Percentiles rank a stretch among this genome's conserved stretches.
These are phyloP conservation scores for Fusarium concolor DNA, from an alignment of 2,329 filamentous ascomycete species.

Conservation along the genomic window DNA sequence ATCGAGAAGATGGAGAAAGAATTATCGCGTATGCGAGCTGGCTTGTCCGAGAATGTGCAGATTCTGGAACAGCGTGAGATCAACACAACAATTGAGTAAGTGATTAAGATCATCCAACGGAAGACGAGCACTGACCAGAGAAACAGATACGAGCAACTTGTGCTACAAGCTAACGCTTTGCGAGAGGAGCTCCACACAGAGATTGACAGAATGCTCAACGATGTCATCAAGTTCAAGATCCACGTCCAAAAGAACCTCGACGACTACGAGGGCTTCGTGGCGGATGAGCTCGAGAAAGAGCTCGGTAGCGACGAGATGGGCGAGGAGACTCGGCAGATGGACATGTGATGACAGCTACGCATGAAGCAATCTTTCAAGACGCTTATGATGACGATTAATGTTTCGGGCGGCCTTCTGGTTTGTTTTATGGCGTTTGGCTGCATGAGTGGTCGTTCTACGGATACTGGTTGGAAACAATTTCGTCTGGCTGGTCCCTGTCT, in stretches of 20 bases:
- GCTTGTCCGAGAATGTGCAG: constrained; percentile 86
- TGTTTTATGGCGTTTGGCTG: constrained; percentile 39
- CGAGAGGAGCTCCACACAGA: constrained; percentile 98
- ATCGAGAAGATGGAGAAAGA: constrained; percentile 99
- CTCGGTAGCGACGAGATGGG: constrained; percentile 71
- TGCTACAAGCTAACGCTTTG: constrained; percentile 82
- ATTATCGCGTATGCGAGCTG: constrained; percentile 89
- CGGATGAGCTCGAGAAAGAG: constrained; percentile 91
- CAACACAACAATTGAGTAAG: constrained; percentile 94
- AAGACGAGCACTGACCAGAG: constrained; percentile 18
- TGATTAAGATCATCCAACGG: constrained; percentile 36
- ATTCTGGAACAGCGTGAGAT: constrained; percentile 95
- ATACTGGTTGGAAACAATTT: constrained; percentile 24
- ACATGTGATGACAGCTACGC: constrained; percentile 46
- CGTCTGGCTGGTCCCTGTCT: constrained; percentile 30
- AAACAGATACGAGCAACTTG: constrained; percentile 86
- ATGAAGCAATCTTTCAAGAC: constrained; percentile 36
- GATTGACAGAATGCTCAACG: constrained; percentile 94
- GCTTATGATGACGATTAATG: constrained; percentile 41
- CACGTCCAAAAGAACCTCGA: constrained; percentile 93
- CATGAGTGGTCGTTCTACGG: constrained; percentile 7
- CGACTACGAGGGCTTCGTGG: constrained; percentile 93
- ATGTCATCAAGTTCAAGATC: constrained; percentile 98
- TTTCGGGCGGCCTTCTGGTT: constrained; percentile 33
- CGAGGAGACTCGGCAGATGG: constrained; percentile 65